phyloP scores from a whole-genome alignment of 805 yeast genomes.

The Metschnikowia baotianmanensis region DNA sequence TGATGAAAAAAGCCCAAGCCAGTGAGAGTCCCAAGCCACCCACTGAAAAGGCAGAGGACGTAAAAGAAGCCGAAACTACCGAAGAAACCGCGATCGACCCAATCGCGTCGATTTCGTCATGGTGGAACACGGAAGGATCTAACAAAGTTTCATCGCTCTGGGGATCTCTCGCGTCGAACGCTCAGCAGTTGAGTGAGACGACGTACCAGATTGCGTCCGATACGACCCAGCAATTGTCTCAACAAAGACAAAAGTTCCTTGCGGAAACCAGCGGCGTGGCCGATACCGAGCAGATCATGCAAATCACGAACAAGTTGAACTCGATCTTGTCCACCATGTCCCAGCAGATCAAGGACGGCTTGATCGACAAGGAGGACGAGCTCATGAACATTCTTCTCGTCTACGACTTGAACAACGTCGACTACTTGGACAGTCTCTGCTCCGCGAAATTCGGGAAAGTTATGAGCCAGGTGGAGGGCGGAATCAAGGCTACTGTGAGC shows the following conservation, averaged over 20 bases:
- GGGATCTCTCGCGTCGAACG: slow-evolving; percentile 61
- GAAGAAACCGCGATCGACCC: slow-evolving; percentile 62
- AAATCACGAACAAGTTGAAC: slow-evolving; percentile 30
- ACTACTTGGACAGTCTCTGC: slow-evolving; percentile 46
- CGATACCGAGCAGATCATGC: slow-evolving; percentile 29
- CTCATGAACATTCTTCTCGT: slow-evolving; percentile 45
- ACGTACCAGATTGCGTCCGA: slow-evolving; percentile 50
- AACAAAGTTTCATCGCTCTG: slow-evolving; percentile 62
- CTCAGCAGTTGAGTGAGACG: slow-evolving; percentile 47
- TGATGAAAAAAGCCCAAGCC: too few relatives aligned
- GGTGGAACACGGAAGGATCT: slow-evolving; percentile 77
- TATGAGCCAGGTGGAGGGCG: slow-evolving; percentile 76
- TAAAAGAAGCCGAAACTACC: too few relatives aligned
- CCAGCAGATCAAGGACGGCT: slow-evolving; percentile 48
- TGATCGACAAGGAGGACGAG: slow-evolving; percentile 53
- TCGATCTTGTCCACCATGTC: slow-evolving; percentile 36
- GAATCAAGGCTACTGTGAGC: slow-evolving; percentile 58
- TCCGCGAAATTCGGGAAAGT: slow-evolving; percentile 57
- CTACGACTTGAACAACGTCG: slow-evolving; percentile 61
- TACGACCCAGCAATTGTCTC: slow-evolving; percentile 40
- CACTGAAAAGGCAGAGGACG: too few relatives aligned
- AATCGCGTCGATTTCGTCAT: slow-evolving; percentile 59
- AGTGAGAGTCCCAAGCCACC: too few relatives aligned
- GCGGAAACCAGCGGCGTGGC: slow-evolving; percentile 22
- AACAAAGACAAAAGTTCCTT: slow-evolving; percentile 38